Evolutionary conservation across 2,329 filamentous ascomycete species (phyloP).

Genomic region (Mycosphaerella sp.): DNA sequence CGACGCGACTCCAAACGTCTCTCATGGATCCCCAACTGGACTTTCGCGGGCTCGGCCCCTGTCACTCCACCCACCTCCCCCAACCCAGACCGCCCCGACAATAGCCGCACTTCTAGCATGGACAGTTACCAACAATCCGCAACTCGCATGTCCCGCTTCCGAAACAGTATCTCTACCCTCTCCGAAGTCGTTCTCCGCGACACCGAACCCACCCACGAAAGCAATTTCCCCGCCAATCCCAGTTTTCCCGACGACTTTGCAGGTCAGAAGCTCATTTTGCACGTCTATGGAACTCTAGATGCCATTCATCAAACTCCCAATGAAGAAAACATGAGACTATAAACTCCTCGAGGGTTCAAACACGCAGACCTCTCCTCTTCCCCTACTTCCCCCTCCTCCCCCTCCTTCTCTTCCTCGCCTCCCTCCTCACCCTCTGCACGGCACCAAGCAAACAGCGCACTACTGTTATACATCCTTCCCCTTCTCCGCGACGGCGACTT

Average conservation of each 20-base stretch:
- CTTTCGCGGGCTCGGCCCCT: slow-evolving; percentile 6
- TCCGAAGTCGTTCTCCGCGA: slow-evolving; percentile 7
- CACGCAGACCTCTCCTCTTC: slow-evolving; percentile 3
- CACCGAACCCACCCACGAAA: slow-evolving; percentile 10
- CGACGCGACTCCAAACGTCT: slow-evolving; percentile 7
- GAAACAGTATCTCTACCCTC: slow-evolving; percentile 6
- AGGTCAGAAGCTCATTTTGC: slow-evolving; percentile 1
- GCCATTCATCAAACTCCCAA: not conserved
- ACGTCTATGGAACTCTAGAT: slow-evolving; percentile 11
- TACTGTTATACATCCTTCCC: slow-evolving; percentile 10
- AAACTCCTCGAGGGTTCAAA: slow-evolving; percentile 2
- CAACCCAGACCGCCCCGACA: not conserved
- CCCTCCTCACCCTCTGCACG: not conserved
- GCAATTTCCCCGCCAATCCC: slow-evolving; percentile 6
- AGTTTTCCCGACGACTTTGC: slow-evolving; percentile 2
- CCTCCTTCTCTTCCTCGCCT: too few relatives aligned
- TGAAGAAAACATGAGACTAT: not conserved
- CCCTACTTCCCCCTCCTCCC: not conserved
- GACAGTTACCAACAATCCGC: not conserved
- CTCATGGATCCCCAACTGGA: slow-evolving; percentile 12
- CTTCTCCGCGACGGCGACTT: slow-evolving; percentile 9
- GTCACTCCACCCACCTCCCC: not conserved
- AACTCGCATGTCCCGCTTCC: slow-evolving; percentile 5
- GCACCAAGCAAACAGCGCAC: not conserved
- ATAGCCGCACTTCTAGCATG: not conserved